Evolutionary conservation across 2,329 filamentous ascomycete species (phyloP).

Genomic region (Myriosclerotinia duriaeana): DNA sequence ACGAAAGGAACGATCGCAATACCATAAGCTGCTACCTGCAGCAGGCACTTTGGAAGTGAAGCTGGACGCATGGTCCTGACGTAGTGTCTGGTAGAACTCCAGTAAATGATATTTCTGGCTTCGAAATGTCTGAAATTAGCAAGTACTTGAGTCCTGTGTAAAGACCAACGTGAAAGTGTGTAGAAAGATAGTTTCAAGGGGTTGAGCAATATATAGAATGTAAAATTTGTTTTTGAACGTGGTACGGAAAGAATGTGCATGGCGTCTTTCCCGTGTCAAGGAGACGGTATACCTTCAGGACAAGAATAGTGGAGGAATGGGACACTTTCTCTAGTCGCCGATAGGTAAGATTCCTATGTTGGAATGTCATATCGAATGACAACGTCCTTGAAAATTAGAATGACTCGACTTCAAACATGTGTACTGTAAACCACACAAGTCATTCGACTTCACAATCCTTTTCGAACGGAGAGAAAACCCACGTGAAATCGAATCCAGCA

Average conservation of each 20-base stretch:
- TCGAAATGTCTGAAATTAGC: constrained; percentile 15
- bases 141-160: constrained; percentile 19
- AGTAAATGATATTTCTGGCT: constrained; percentile 16
- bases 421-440: background rate
- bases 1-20: constrained; percentile 16
- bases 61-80: constrained; percentile 23
- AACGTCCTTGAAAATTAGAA: background rate
- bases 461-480: background rate
- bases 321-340: background rate
- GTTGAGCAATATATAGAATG: constrained; percentile 19
- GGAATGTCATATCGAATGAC: constrained; percentile 15
- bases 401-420: constrained; percentile 3
- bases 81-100: constrained; percentile 12
- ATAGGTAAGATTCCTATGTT: constrained; percentile 8
- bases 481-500: too few relatives aligned
- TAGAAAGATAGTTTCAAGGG: background rate
- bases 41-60: constrained; percentile 17
- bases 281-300: background rate
- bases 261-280: constrained; percentile 11
- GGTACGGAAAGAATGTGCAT: constrained; percentile 20
- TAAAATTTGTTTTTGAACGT: constrained; percentile 1
- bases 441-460: background rate
- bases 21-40: constrained; percentile 14
- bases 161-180: constrained; percentile 14
- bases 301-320: constrained; percentile 18